Conservation (phyloP, 345 rosid species). For the Hevea brasiliensis region DNA sequence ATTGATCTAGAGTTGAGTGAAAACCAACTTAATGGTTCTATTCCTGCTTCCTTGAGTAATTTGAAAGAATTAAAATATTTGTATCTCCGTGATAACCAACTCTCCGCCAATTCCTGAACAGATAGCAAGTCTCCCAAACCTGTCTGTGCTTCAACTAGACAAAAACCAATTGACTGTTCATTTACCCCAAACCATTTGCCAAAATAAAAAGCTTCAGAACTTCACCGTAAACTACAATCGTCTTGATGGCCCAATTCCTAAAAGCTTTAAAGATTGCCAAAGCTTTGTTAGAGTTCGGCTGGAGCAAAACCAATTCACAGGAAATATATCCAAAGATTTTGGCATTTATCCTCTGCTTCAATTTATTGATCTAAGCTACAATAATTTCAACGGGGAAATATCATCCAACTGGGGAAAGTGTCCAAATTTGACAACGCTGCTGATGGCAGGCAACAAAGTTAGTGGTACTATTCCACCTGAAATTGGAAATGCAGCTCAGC, state of each 20-base stretch:
- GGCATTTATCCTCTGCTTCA: slow-evolving; percentile 30
- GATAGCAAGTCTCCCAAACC: slow-evolving; percentile 1
- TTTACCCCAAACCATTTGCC: slow-evolving; percentile 22
- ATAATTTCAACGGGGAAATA: slow-evolving; percentile 31
- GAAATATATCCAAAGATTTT: slow-evolving; percentile 30
- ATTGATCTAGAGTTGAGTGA: not conserved
- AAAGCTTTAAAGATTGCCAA: slow-evolving; percentile 30
- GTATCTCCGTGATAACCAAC: slow-evolving; percentile 2
- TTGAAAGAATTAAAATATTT: not conserved
- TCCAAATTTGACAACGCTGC: slow-evolving; percentile 1
- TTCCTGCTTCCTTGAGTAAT: slow-evolving; percentile 22
- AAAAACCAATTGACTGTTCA: slow-evolving; percentile 16
- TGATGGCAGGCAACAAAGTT: slow-evolving; percentile 25
- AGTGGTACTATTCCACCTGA: slow-evolving; percentile 33
- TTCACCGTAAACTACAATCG: slow-evolving; percentile 7
- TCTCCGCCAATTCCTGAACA: slow-evolving; percentile 29
- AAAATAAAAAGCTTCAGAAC: not conserved
- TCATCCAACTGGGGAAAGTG: slow-evolving; percentile 20
- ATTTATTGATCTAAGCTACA: slow-evolving; percentile 21
- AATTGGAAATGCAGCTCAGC: slow-evolving; percentile 20
- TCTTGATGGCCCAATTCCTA: slow-evolving; percentile 32
- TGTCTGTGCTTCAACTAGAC: not conserved
- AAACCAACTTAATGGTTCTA: slow-evolving; percentile 13
- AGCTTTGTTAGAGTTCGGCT: slow-evolving; percentile 32
- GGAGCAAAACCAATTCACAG: slow-evolving; percentile 26